Evolutionary conservation across 495 filamentous ascomycete species (phyloP), one percentile per base, ranked within the genome.

Genomic region (Saxophila tyrrhenica): DNA sequence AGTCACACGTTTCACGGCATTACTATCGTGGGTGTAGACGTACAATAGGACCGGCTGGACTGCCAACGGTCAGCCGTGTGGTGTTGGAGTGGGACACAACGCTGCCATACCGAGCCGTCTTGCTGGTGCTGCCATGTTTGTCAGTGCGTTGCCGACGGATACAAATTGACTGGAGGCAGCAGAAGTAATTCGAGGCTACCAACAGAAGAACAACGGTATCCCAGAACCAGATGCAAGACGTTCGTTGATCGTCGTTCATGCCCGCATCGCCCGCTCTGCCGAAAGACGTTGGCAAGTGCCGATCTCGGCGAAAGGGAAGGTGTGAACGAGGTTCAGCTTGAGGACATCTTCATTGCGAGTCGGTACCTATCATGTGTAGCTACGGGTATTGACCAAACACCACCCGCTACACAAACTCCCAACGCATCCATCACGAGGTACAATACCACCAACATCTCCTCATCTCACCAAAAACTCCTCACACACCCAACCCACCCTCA

Each of bases 41-140:
- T 62, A 62, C 59, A 62, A 62, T 7, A 62, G 32, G 19, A 35
- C 51, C 35, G 59, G 59, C 1, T 51, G 59, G 35, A 41, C 59
- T 62, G 48, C 16, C 22, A 43, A 48, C 9, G 21, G 39, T 45
- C 38, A 44, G 39, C 41, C 20, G 38, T 39, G 17, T 24, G 38
- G 2, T 9, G 8, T 21, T 1, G 38, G 25, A 20, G n/a, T 2
- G 3, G 8, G 25, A 24, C 10, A 17, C 10, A 39, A 13, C 21
- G 49, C 35, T 51, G 29, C 29, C 21, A 45, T 57, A 57, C 55
- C 50, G 25, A 57, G 55, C 17, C 55, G 55, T 48, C 55, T 38
- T 32, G 49, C 39, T 22, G 55, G 55, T 2, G 49, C 48, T 19
- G 55, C 55, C 55, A 57, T 57, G 50, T 19, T 52, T 25, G 38